These are phyloP conservation scores for Nigrograna mackinnonii DNA, from an alignment of 2,329 filamentous ascomycete genomes.

Conservation along the genomic window DNA sequence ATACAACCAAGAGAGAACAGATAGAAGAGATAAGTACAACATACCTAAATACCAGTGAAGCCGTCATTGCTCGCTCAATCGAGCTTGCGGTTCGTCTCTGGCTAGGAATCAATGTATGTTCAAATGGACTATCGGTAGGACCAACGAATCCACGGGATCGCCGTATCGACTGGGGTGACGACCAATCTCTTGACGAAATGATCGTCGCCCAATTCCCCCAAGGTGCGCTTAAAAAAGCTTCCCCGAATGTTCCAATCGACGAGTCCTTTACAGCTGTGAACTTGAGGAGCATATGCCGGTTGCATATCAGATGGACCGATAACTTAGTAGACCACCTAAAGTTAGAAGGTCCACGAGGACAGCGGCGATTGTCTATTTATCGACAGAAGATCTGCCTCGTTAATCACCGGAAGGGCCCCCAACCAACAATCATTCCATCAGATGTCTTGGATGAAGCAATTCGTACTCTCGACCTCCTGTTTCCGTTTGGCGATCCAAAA, in stretches of 20 bases:
- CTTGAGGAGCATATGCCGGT: slow-evolving; percentile 8
- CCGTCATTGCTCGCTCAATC: slow-evolving; percentile 6
- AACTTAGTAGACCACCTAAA: slow-evolving; percentile 14
- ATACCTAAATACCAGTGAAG: slow-evolving; percentile 2
- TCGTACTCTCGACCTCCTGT: slow-evolving; percentile 16
- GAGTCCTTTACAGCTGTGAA: slow-evolving; percentile 12
- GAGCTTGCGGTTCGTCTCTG: slow-evolving; percentile 12
- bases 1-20: neutral
- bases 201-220: slow-evolving; percentile 2
- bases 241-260: slow-evolving; percentile 2
- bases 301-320: slow-evolving; percentile 12
- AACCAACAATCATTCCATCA: slow-evolving; percentile 4
- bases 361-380: slow-evolving; percentile 13
- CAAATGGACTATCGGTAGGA: slow-evolving; percentile 3
- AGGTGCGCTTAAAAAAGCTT: neutral
- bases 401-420: slow-evolving; percentile 9
- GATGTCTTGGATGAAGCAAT: slow-evolving; percentile 13
- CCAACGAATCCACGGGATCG: slow-evolving; percentile 3
- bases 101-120: slow-evolving; percentile 10
- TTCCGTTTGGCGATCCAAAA: slow-evolving; percentile 12
- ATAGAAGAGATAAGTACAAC: neutral
- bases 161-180: slow-evolving; percentile 7
- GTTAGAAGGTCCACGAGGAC: slow-evolving; percentile 9
- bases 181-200: slow-evolving; percentile 6
- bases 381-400: slow-evolving; percentile 14